Evolutionary conservation across 257 asterid species (phyloP), one percentile per base, ranked within the genome.

Genomic region (Verbascum thapsus): DNA sequence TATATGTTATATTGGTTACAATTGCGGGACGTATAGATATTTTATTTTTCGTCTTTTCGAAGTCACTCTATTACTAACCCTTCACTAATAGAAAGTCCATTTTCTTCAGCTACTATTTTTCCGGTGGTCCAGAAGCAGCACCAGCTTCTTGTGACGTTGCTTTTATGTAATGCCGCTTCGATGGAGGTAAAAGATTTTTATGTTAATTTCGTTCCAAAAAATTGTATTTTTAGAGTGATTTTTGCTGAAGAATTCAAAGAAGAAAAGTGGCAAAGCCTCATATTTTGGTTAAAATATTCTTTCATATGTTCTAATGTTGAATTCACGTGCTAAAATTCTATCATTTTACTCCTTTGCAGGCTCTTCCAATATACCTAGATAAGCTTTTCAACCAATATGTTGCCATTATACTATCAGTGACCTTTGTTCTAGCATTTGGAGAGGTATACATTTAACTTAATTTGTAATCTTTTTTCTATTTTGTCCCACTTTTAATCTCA

Each of bases 101-200:
- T 69, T 30, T 74, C 74, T 76, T 56, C 87, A 91, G 98, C 95
- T 78, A 67, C 77, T 9, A 91, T 91, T 70, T 72, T 91, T 71
- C 96, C 98, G 13, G 98, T 91, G 74, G 96, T 91, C 70, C 85
- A 88, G 88, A 91, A 91, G 83, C 98, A 91, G 77, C 98, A 91
- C 69, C 98, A 88, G 83, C 96, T 91, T 77, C 98, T 91, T 45
- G 98, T 91, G 70, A 91, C 98, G 10, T 76, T 91, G 78, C 95
- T 91, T 63, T 77, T 91, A 45, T 91, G 96, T 66, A 91, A 91
- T 68, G 96, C 98, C 73, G 95, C 81, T 69, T 12, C 98, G 15
- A 91, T 91, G 98, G 98, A 91, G 98, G 98, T 91, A 77, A 69
- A 44, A 7, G 30, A 23, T 26, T 52, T 37, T 30, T 61, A 37